Conservation (phyloP, 495 filamentous ascomycete genomes). For the Rhypophila decipiens region DNA sequence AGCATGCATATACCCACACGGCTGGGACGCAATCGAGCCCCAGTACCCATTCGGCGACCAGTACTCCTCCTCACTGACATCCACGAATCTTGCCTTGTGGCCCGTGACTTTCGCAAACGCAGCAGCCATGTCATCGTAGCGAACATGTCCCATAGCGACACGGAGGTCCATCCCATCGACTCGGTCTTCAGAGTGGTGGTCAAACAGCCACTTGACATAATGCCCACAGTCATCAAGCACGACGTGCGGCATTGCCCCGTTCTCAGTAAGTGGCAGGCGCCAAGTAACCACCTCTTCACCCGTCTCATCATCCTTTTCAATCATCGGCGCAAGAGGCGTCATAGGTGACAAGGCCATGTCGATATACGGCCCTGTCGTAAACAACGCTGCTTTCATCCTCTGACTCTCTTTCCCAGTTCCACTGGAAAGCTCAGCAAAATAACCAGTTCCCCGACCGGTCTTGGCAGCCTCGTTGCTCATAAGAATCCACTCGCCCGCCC, state of each 20-base stretch:
- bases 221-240: slow-evolving; percentile 46
- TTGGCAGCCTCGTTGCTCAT: slow-evolving; percentile 28
- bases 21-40: slow-evolving; percentile 10
- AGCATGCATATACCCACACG: slow-evolving; percentile 35
- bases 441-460: too few relatives aligned
- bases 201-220: slow-evolving; percentile 54
- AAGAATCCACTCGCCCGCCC: slow-evolving; percentile 45
- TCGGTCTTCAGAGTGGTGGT: slow-evolving; percentile 38
- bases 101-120: slow-evolving; percentile 51
- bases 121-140: slow-evolving; percentile 37
- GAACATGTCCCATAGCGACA: slow-evolving; percentile 43
- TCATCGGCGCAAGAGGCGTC: slow-evolving; percentile 30
- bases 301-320: slow-evolving; percentile 30
- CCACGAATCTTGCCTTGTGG: slow-evolving; percentile 36
- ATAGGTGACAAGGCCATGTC: slow-evolving; percentile 37
- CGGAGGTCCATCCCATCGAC: slow-evolving; percentile 47
- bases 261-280: slow-evolving; percentile 32
- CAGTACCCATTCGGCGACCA: slow-evolving; percentile 18
- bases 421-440: too few relatives aligned
- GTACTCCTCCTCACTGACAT: slow-evolving; percentile 39
- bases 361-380: slow-evolving; percentile 51
- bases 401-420: slow-evolving; percentile 7
- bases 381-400: slow-evolving; percentile 41
- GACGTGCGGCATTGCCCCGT: slow-evolving; percentile 41
- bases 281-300: slow-evolving; percentile 38